A percentile compares a stretch with the other conserved stretches of the same genome.
phyloP scores from a whole-genome alignment of 2,329 filamentous ascomycete genomes.

The Biscogniauxia sp. region DNA sequence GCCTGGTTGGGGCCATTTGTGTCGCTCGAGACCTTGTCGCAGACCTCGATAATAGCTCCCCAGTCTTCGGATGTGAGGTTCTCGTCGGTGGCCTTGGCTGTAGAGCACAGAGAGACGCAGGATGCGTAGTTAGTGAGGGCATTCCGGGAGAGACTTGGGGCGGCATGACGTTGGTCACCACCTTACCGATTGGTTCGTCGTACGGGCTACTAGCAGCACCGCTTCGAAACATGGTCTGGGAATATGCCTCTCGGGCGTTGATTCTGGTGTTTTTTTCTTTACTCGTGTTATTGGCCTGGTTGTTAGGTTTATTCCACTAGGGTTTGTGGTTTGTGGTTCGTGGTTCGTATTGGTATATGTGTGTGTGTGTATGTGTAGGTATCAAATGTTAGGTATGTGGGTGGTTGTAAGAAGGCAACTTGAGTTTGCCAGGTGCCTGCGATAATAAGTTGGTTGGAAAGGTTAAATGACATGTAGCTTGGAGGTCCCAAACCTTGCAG shows the following conservation, averaged over 20 bases:
- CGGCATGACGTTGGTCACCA: slow-evolving; percentile 6
- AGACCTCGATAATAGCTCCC: slow-evolving; percentile 63
- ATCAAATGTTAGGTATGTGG: too few species aligned
- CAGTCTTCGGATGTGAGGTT: slow-evolving; percentile 84
- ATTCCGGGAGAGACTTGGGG: not conserved
- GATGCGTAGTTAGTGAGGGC: slow-evolving; percentile 9
- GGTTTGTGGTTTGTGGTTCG: too few species aligned
- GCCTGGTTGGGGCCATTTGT: slow-evolving; percentile 72
- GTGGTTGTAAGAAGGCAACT: too few species aligned
- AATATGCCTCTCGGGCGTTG: too few species aligned
- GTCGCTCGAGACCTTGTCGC: slow-evolving; percentile 57
- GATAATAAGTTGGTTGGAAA: not conserved
- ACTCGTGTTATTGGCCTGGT: not conserved
- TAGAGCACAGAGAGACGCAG: not conserved
- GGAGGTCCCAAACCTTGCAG: not conserved
- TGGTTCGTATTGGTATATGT: too few species aligned
- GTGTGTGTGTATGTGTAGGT: too few species aligned
- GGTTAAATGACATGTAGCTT: not conserved
- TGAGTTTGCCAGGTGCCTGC: too few species aligned
- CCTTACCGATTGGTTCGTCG: slow-evolving; percentile 57
- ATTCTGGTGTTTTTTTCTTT: not conserved
- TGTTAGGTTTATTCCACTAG: too few species aligned
- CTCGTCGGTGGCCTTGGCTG: slow-evolving; percentile 86
- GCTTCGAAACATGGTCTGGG: slow-evolving; percentile 51
- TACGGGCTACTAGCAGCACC: slow-evolving; percentile 56